Percentiles rank a stretch among this genome's conserved stretches.
These are phyloP conservation scores for Candida dubliniensis DNA, from an alignment of 1,139 yeast species.

Conservation along the genomic window DNA sequence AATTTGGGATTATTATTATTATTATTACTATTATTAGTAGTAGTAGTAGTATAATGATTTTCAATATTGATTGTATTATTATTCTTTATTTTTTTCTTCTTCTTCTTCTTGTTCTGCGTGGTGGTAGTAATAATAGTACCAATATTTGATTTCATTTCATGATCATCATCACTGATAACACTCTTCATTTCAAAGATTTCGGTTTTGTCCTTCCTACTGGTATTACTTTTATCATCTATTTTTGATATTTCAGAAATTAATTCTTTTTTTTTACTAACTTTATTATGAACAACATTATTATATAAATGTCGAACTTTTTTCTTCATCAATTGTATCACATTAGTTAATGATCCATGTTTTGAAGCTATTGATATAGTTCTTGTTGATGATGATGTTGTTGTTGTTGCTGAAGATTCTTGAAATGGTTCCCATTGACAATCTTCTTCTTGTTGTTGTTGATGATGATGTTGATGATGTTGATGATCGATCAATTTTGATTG, in stretches of 20 bases:
- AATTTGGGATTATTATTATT: no score
- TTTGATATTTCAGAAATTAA: not conserved
- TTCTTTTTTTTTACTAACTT: not conserved
- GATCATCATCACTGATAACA: no score
- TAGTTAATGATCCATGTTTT: not conserved
- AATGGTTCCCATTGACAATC: not conserved
- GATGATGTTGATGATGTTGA: not conserved
- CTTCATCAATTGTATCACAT: not conserved
- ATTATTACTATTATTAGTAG: no score
- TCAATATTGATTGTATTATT: not conserved
- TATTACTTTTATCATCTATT: not conserved
- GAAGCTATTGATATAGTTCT: not conserved
- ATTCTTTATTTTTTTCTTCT: no score
- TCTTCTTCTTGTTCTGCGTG: not conserved
- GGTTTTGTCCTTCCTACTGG: not conserved
- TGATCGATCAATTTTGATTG: not conserved
- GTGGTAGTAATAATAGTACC: not conserved
- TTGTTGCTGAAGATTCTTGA: not conserved
- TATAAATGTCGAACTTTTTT: conserved; percentile 2
- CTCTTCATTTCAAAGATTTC: no score
- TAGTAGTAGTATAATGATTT: no score
- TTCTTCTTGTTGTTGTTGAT: not conserved
- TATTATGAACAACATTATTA: not conserved
- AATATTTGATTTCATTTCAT: no score
- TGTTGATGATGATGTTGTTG: not conserved